Conservation (phyloP, 2,329 filamentous ascomycete genomes). For the Aspergillus novofumigatus region DNA sequence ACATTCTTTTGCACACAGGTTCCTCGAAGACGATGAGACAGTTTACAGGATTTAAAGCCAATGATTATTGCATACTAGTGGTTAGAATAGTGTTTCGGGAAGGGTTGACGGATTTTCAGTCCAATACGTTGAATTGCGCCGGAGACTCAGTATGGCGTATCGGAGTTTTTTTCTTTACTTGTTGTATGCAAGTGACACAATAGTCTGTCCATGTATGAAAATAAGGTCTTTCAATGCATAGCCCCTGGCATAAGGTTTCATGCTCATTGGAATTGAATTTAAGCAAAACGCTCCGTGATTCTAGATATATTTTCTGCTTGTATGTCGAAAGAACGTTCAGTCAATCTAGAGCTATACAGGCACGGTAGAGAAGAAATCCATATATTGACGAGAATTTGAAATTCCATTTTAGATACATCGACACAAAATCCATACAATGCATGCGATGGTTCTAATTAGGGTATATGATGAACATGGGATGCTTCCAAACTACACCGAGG, state of each 20-base stretch:
- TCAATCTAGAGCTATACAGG: background rate
- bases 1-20: slow-evolving; percentile 29
- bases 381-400: background rate
- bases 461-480: slow-evolving; percentile 8
- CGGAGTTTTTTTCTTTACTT: slow-evolving; percentile 1
- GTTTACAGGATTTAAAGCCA: slow-evolving; percentile 63
- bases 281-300: background rate
- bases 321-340: background rate
- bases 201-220: background rate
- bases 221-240: background rate
- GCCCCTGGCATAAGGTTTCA: background rate
- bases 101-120: background rate
- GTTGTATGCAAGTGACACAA: slow-evolving; percentile 5
- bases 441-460: background rate
- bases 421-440: slow-evolving; percentile 4
- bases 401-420: slow-evolving; percentile 4
- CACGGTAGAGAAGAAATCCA: background rate
- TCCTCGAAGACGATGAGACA: slow-evolving; percentile 52
- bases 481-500: background rate
- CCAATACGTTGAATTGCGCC: background rate
- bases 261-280: background rate
- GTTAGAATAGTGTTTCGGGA: background rate
- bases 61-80: slow-evolving; percentile 1
- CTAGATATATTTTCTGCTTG: background rate
- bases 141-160: slow-evolving; percentile 1